Conservation (phyloP, 169 alveolate species). For the Eimeria necatrix region DNA sequence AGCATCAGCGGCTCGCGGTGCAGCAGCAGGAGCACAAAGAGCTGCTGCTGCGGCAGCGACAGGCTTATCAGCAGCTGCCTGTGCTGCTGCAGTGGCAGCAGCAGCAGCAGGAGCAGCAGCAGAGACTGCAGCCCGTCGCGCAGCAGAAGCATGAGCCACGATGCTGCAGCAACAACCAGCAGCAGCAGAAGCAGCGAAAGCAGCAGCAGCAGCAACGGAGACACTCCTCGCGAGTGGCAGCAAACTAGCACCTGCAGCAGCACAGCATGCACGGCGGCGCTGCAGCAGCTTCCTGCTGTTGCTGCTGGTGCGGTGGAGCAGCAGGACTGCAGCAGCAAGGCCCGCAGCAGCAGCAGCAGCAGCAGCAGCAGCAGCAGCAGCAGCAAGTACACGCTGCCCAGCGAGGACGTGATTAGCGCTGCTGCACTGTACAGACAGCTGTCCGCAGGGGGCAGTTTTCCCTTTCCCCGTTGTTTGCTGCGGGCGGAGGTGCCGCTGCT, state of each 20-base stretch:
- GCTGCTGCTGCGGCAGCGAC: constrained; percentile 21
- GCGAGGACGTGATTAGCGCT: background rate
- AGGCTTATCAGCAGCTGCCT: background rate
- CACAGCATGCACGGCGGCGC: background rate
- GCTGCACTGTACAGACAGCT: constrained; percentile 28
- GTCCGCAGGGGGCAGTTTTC: background rate
- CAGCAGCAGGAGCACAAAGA: too few species aligned
- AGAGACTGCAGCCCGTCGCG: background rate
- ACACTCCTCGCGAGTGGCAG: background rate
- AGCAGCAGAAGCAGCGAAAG: background rate
- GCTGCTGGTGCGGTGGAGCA: constrained; percentile 11
- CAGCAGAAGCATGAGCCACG: background rate
- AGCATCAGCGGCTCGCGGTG: too few species aligned
- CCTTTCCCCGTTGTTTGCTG: constrained; percentile 34
- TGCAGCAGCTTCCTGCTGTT: background rate
- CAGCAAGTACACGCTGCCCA: background rate
- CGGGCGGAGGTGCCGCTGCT: constrained; percentile 45
- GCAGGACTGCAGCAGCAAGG: too few species aligned
- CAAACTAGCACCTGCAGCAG: background rate
- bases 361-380: constrained; percentile 32
- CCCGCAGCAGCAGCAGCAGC: constrained; percentile 14
- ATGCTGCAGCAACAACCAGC: background rate
- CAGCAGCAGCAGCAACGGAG: background rate
- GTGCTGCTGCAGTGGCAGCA: background rate
- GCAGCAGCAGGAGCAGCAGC: background rate